Evolutionary conservation across 2,329 filamentous ascomycete species (phyloP), one percentile per base, ranked within the genome.

Genomic region (Tolypocladium endophyticum): DNA sequence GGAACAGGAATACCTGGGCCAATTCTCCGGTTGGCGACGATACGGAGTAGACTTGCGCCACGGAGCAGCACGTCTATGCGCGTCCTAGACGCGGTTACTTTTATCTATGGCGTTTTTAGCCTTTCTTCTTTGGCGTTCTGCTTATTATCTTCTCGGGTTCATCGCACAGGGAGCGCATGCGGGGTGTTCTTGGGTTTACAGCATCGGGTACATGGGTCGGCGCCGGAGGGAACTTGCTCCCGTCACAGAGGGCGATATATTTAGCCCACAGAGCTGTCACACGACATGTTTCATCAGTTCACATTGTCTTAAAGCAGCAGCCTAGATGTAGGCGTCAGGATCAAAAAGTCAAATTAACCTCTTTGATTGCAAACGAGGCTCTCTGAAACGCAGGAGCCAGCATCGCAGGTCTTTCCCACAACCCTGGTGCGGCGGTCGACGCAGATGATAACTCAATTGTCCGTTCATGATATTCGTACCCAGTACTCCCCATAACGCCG

Each of bases 21-120:
- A 70, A 68, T n/a, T 74, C 73, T 7, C 72, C 73, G 25, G 72
- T 74, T 53, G 72, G 72, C 41, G 73, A 75, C 54, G 73, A 75
- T 59, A 69, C 68, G 11, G 73, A 75, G 50, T 75, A 65, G 62
- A 55, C 36, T 55, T 30, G 43, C 54, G 1, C 18, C 6, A 23
- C 50, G 9, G 8, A 53, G 4, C 50, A 53, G 50, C 50, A 23
- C 30, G 28, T n/a, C 30, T 8, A 14, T 9, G 18, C 50, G 30
- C 14, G 12, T 20, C 35, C 16, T 30, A 53, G 20, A 35, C 50
- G 12, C 14, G 43, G 3, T 25, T 23, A 25, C 59, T 43, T n/a
- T 38, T 43, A 41, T 62, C 61, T 59, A 3, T 53, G 57, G n/a
- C 50, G 56, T 60, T 58, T 12, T 47, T 1, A 9, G 12, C 55